A percentile compares a stretch with the other conserved stretches of the same genome.
Conservation (phyloP, 23 red algal genomes). For the Gracilariopsis chorda region DNA sequence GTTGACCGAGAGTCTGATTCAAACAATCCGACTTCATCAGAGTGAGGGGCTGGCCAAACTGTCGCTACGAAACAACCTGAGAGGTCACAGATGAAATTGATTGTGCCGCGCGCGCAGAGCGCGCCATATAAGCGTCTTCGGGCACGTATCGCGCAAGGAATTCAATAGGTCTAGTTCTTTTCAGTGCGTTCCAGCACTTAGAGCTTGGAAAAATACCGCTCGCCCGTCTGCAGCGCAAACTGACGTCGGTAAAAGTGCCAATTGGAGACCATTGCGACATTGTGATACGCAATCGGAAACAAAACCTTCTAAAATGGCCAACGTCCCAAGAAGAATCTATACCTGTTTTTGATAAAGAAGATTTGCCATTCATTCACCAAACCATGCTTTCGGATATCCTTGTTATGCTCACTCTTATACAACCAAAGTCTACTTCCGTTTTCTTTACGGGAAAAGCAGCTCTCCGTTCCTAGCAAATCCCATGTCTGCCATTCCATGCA, state of each 20-base stretch:
- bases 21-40: too few species aligned
- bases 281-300: neutral
- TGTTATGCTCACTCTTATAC: neutral
- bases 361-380: conserved; percentile 35
- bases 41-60: too few species aligned
- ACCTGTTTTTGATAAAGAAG: conserved; percentile 7
- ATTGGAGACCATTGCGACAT: neutral
- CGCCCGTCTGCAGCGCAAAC: neutral
- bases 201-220: neutral
- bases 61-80: too few species aligned
- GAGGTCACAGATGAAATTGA: too few species aligned
- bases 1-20: too few species aligned
- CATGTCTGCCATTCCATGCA: too few species aligned
- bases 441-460: too few species aligned
- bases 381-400: neutral
- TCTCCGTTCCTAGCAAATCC: too few species aligned
- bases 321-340: conserved; percentile 8
- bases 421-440: neutral
- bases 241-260: neutral
- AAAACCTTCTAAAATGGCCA: conserved; percentile 5
- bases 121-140: too few species aligned
- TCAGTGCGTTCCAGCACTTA: neutral
- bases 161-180: too few species aligned
- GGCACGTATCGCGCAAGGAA: too few species aligned
- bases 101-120: too few species aligned